phyloP scores from a whole-genome alignment of 2,329 filamentous ascomycete species.

The Phialophora tarda region DNA sequence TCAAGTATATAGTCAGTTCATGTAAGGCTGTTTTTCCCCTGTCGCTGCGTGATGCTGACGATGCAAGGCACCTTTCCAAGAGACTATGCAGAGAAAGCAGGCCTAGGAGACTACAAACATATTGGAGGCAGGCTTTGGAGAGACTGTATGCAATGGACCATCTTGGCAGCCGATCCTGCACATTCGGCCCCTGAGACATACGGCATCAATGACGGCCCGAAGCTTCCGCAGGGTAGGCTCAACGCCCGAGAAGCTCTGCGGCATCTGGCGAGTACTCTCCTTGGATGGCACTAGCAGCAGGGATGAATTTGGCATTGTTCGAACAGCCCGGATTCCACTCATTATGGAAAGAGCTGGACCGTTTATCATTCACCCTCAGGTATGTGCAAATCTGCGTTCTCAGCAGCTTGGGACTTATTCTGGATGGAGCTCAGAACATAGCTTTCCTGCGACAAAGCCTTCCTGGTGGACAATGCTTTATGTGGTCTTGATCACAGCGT shows the following conservation, averaged over 20 bases:
- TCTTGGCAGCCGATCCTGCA: background rate
- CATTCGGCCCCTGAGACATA: slow-evolving; percentile 3
- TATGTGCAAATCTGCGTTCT: background rate
- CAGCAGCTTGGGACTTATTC: background rate
- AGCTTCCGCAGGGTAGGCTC: background rate
- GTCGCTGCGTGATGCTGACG: background rate
- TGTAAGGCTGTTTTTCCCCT: background rate
- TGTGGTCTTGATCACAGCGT: background rate
- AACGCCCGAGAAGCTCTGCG: background rate
- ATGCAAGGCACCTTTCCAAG: background rate
- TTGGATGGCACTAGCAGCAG: background rate
- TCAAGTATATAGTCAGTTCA: background rate
- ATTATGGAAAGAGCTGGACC: background rate
- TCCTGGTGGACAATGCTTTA: background rate
- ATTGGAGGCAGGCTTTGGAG: slow-evolving; percentile 1
- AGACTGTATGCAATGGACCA: slow-evolving; percentile 2
- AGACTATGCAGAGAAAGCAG: background rate
- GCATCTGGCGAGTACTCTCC: background rate
- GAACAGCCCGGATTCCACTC: background rate
- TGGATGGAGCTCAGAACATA: background rate
- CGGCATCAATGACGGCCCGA: background rate
- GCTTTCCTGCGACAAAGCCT: background rate
- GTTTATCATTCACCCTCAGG: background rate
- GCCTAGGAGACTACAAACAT: slow-evolving; percentile 1
- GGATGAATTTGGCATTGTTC: background rate